Conservation (phyloP, 2,329 filamentous ascomycete species). For the Calonectria pseudoreteaudii region DNA sequence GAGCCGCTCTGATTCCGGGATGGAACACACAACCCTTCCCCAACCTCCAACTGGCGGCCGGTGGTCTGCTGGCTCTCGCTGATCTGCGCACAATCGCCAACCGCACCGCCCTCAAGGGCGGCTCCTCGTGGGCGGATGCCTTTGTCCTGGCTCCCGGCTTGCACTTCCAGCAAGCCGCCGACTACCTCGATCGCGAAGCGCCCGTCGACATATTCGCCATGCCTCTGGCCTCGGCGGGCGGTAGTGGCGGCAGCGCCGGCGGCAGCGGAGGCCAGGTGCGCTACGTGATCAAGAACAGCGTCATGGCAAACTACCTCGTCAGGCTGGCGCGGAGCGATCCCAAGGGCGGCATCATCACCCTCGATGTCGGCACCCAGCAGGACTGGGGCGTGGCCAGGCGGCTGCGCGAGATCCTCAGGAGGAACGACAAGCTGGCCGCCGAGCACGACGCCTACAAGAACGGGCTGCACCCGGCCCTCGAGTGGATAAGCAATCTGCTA, state of each 20-base stretch:
- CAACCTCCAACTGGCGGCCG: constrained; percentile 59
- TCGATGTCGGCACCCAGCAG: constrained; percentile 43
- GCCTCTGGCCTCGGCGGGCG: constrained; percentile 30
- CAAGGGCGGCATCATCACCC: constrained; percentile 38
- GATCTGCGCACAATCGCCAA: constrained; percentile 67
- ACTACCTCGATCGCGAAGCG: constrained; percentile 58
- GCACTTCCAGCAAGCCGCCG: constrained; percentile 70
- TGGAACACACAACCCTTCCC: constrained; percentile 61
- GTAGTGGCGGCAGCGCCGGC: too few species aligned
- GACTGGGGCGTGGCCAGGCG: constrained; percentile 38
- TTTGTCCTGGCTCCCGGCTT: constrained; percentile 70
- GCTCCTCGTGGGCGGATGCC: constrained; percentile 66
- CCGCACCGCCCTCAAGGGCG: constrained; percentile 67
- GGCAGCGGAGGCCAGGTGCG: constrained; percentile 22
- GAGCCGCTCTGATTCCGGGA: constrained; percentile 49
- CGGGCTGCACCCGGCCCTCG: constrained; percentile 47
- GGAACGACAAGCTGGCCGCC: constrained; percentile 14
- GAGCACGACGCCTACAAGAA: constrained; percentile 27
- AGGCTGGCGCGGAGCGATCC: constrained; percentile 40
- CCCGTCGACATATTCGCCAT: constrained; percentile 47
- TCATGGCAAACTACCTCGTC: constrained; percentile 61
- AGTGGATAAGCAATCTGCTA: constrained; percentile 61
- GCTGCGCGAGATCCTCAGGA: constrained; percentile 17
- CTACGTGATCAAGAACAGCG: constrained; percentile 60
- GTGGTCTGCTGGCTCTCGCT: constrained; percentile 69